phyloP scores from a whole-genome alignment of 805 yeast species.

The Pichia insulana region DNA sequence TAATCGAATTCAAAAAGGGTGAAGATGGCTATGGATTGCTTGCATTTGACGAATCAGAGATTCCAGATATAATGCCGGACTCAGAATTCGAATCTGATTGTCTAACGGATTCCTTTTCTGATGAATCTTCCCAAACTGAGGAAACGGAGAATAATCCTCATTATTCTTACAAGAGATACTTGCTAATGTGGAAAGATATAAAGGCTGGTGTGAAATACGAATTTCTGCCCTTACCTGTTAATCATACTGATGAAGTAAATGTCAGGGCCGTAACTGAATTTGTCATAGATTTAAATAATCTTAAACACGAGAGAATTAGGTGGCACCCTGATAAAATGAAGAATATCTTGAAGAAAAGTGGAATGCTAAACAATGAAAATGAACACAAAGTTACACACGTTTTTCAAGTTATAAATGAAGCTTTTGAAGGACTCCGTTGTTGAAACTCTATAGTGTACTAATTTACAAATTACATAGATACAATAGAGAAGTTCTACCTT shows the following conservation, averaged over 20 bases:
- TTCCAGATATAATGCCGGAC: not conserved
- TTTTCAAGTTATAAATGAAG: conserved; percentile 35
- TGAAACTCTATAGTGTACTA: not conserved
- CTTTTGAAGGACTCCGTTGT: conserved; percentile 23
- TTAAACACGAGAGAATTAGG: conserved; percentile 44
- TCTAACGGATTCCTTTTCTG: not conserved
- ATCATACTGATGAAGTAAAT: conserved; percentile 11
- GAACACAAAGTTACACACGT: conserved; percentile 27
- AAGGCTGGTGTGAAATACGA: conserved; percentile 2
- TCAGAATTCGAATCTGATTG: not conserved
- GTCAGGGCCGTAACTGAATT: conserved; percentile 12
- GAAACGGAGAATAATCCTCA: not conserved
- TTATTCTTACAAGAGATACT: conserved; percentile 19
- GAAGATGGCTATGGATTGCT: conserved; percentile 38
- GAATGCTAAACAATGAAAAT: conserved; percentile 1
- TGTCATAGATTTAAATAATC: conserved; percentile 13
- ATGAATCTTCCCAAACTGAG: not conserved
- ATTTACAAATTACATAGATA: not conserved
- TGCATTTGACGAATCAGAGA: conserved; percentile 20
- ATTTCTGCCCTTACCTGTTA: conserved; percentile 18
- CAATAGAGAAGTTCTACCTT: not conserved
- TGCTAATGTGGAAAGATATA: conserved; percentile 22
- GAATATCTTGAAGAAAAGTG: conserved; percentile 9
- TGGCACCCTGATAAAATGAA: conserved; percentile 71
- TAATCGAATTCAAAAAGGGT: conserved; percentile 29